A percentile compares a stretch with the other conserved stretches of the same genome.
These are phyloP conservation scores for Aureobasidium sp. DNA, from an alignment of 2,329 filamentous ascomycete species.

Conservation along the genomic window DNA sequence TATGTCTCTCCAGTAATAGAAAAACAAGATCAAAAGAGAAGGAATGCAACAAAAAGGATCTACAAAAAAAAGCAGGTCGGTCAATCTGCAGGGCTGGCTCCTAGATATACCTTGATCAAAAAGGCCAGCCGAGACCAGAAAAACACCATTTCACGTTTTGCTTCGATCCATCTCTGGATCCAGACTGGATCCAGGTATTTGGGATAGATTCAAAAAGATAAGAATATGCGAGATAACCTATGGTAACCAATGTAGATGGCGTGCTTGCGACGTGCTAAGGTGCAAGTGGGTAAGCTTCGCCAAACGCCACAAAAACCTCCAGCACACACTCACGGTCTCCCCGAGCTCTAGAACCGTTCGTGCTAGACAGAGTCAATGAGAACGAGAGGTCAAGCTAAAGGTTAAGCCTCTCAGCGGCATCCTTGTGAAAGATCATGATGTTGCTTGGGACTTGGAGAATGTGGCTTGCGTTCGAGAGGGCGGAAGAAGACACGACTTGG, in stretches of 20 bases:
- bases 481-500: too few relatives aligned
- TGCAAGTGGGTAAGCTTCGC: not conserved
- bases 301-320: not conserved
- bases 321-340: not conserved
- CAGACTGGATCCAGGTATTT: not conserved
- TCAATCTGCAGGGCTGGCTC: not conserved
- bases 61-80: not conserved
- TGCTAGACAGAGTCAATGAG: not conserved
- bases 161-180: not conserved
- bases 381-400: not conserved
- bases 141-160: not conserved
- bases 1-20: too few relatives aligned
- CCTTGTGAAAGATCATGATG: not conserved
- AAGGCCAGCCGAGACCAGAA: not conserved
- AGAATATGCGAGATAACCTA: not conserved
- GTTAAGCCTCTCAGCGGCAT: not conserved
- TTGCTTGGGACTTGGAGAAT: not conserved
- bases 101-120: not conserved
- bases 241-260: constrained; percentile 3
- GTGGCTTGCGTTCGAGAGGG: not conserved
- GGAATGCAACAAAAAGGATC: not conserved
- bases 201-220: not conserved
- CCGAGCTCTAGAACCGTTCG: not conserved
- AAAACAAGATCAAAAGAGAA: not conserved
- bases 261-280: constrained; percentile 2